These are phyloP conservation scores for Zancudomyces culisetae DNA, from an alignment of 371 early-diverging fungal species.

Conservation along the genomic window DNA sequence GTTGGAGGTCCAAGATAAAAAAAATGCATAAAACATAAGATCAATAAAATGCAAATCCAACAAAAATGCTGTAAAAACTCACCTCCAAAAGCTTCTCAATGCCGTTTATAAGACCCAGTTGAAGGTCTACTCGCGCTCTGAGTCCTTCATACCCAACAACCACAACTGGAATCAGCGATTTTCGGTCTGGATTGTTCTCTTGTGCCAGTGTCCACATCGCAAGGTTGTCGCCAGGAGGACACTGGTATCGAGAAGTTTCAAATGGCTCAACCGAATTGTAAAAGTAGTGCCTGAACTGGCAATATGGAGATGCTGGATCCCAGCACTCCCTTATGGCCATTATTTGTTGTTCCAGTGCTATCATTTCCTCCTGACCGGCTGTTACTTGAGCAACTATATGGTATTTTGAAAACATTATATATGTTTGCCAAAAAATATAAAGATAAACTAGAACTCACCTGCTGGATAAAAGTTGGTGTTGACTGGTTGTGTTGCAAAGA, in stretches of 20 bases:
- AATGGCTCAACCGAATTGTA: conserved; percentile 70
- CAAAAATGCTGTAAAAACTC: too few relatives aligned
- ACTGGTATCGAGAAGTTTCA: conserved; percentile 54
- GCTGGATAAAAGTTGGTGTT: too few relatives aligned
- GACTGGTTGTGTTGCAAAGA: too few relatives aligned
- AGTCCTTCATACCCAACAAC: conserved; percentile 77
- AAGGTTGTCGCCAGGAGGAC: conserved; percentile 49
- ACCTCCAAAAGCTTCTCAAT: conserved; percentile 40
- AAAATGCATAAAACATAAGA: too few relatives aligned
- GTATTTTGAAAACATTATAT: too few relatives aligned
- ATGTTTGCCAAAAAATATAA: too few relatives aligned
- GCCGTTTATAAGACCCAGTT: conserved; percentile 35
- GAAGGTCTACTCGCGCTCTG: conserved; percentile 57
- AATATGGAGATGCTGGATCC: conserved; percentile 57
- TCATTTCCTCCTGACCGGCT: conserved; percentile 28
- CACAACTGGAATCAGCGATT: conserved; percentile 69
- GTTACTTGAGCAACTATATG: too few relatives aligned
- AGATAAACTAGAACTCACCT: too few relatives aligned
- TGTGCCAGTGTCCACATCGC: conserved; percentile 65
- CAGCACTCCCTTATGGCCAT: conserved; percentile 46
- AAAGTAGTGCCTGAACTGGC: conserved; percentile 76
- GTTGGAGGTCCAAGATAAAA: too few relatives aligned
- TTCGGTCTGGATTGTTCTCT: conserved; percentile 61
- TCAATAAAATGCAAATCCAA: too few relatives aligned
- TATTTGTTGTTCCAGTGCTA: conserved; percentile 32